A percentile compares a stretch with the other conserved stretches of the same genome.
These are phyloP conservation scores for Candida khao-thaluensis DNA, from an alignment of 805 yeast species.

Conservation along the genomic window DNA sequence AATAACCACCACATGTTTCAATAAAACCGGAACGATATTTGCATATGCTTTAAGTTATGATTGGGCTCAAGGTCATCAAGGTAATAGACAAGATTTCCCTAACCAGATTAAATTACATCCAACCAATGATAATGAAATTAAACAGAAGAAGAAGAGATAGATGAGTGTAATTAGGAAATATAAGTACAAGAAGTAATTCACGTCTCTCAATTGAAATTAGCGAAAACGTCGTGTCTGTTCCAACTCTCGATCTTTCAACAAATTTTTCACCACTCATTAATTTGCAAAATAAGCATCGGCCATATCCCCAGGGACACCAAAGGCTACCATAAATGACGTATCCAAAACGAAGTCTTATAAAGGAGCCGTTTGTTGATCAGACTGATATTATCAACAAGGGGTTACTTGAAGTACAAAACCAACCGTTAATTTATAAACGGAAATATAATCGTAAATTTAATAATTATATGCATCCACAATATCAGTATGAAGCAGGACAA, in stretches of 20 bases:
- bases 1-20: slow-evolving; percentile 77
- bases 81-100: slow-evolving; percentile 72
- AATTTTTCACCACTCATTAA: slow-evolving; percentile 6
- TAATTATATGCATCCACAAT: not conserved
- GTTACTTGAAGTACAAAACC: slow-evolving; percentile 32
- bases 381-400: slow-evolving; percentile 31
- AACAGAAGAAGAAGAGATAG: slow-evolving; percentile 46
- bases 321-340: slow-evolving; percentile 1
- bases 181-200: no score
- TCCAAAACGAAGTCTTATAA: slow-evolving; percentile 21
- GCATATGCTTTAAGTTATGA: slow-evolving; percentile 94
- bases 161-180: no score
- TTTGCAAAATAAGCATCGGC: slow-evolving; percentile 6
- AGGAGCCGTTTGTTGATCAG: slow-evolving; percentile 36
- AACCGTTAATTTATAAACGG: slow-evolving; percentile 22
- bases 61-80: slow-evolving; percentile 90
- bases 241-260: slow-evolving; percentile 4
- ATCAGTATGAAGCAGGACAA: slow-evolving; percentile 1
- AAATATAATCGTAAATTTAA: slow-evolving; percentile 8
- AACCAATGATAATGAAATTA: slow-evolving; percentile 81
- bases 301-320: not conserved
- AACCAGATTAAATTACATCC: slow-evolving; percentile 79
- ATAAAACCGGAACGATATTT: slow-evolving; percentile 75
- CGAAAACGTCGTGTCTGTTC: no score
- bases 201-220: no score